A percentile compares a stretch with the other conserved stretches of the same genome.
Conservation (phyloP, 2,329 filamentous ascomycete genomes). For the Fusarium caatingaense region DNA sequence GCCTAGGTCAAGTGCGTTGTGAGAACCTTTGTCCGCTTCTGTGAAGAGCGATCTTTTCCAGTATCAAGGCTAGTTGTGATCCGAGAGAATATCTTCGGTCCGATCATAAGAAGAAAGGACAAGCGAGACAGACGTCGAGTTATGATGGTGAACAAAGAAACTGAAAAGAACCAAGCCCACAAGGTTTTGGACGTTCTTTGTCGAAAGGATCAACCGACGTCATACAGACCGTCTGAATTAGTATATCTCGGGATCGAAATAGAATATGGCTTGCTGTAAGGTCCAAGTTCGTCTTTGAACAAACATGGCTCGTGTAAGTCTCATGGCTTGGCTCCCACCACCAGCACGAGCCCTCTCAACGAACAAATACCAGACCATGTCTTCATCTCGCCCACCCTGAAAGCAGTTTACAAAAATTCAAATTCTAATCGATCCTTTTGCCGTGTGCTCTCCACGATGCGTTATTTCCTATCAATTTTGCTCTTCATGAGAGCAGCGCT, state of each 20-base stretch:
- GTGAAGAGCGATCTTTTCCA: not conserved
- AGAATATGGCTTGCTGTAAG: not conserved
- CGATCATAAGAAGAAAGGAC: not conserved
- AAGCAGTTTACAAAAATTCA: not conserved
- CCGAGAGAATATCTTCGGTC: not conserved
- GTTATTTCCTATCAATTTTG: not conserved
- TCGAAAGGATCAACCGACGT: not conserved
- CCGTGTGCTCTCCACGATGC: not conserved
- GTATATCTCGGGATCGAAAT: not conserved
- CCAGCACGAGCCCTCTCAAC: not conserved
- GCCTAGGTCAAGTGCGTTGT: not conserved
- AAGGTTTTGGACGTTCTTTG: conserved; percentile 2
- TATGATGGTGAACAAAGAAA: not conserved
- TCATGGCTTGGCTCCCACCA: not conserved
- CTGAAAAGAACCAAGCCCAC: not conserved
- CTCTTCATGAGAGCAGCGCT: not conserved
- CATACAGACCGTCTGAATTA: not conserved
- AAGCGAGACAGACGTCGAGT: not conserved
- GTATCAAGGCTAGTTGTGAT: not conserved
- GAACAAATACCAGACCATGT: not conserved
- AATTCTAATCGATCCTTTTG: not conserved
- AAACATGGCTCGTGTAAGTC: not conserved
- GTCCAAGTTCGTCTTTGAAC: not conserved
- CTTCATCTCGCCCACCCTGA: not conserved
- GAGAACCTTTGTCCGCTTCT: not conserved